Base-by-base conservation (phyloP, 805 yeast genomes). In the Ogataea pignaliae region DNA sequence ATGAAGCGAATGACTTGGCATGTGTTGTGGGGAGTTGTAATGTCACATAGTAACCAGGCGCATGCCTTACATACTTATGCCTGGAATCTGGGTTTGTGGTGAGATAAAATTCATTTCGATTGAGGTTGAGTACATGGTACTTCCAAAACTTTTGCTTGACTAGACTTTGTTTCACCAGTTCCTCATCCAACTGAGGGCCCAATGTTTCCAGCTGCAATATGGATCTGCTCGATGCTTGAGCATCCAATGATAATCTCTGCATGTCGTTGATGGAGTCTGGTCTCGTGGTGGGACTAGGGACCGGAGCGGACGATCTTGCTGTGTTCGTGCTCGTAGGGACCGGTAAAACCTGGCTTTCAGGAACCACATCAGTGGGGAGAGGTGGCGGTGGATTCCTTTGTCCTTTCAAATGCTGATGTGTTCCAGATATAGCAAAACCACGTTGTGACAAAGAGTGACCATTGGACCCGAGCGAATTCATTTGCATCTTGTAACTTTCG, bases 51-150 rank as follows among this genome's bases (percentile, higher is more conserved):
- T 76, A 80, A 3, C 86, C 80, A 0, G 88, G 88, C 0, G 79
- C 86, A 50, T 71, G 69, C 29, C 85, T 65, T 42, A 84, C 75
- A 50, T 72, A 75, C 32, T 76, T 59, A 56, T 83, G 88, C 48
- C 75, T 72, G 15, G 69, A 61, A 17, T 79, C 81, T 0, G 89
- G 89, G 52, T 80, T 83, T 0, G 90, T 83, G 1, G 88, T 75
- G 37, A 83, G 55, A 55, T 81, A 82, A 38, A 80, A 63, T 51
- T 76, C 81, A 30, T 46, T 38, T 34, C 69, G 71, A 10, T 81
- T 79, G 41, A 79, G 64, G 42, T 69, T 72, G 18, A 79, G 56
- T 5, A 82, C 65, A 55, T 84, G 89, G 54, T 83, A 84, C 55
- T 81, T 82, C 81, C 83, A 81, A 50, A 70, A 75, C 14, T 70